phyloP scores from a whole-genome alignment of 257 asterid species.

The Cynanchum wilfordii region DNA sequence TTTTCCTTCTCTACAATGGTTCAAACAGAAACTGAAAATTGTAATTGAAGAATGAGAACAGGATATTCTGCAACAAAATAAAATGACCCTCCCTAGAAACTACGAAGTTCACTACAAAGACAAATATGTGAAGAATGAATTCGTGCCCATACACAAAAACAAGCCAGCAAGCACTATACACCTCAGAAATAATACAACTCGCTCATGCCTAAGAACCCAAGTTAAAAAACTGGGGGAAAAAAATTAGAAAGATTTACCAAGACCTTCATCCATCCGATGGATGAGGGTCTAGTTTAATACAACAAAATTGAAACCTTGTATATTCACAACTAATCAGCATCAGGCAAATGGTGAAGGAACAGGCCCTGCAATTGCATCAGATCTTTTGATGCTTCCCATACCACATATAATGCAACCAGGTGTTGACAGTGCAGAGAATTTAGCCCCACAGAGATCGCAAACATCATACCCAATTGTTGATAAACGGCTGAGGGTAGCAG shows the following conservation, averaged over 20 bases:
- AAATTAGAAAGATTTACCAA: neutral
- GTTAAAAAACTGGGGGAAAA: neutral
- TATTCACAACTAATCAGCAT: constrained; percentile 4
- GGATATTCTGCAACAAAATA: neutral
- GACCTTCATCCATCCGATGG: neutral
- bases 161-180: constrained; percentile 7
- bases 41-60: neutral
- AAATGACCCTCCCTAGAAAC: neutral
- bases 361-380: constrained; percentile 87
- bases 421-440: constrained; percentile 84
- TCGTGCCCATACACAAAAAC: neutral
- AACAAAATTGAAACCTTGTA: constrained; percentile 2
- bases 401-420: constrained; percentile 99
- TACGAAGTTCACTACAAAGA: neutral
- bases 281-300: neutral
- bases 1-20: neutral
- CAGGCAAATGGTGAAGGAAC: constrained; percentile 93
- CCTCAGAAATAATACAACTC: constrained; percentile 3
- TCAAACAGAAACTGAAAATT: neutral
- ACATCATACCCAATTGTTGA: constrained; percentile 97
- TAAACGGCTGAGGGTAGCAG: constrained; percentile 90
- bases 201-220: neutral
- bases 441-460: constrained; percentile 97
- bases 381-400: constrained; percentile 98
- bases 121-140: neutral